Percentiles rank a stretch among this genome's conserved stretches.
These are phyloP conservation scores for Lojkania enalia DNA, from an alignment of 2,329 filamentous ascomycete species.

Conservation along the genomic window DNA sequence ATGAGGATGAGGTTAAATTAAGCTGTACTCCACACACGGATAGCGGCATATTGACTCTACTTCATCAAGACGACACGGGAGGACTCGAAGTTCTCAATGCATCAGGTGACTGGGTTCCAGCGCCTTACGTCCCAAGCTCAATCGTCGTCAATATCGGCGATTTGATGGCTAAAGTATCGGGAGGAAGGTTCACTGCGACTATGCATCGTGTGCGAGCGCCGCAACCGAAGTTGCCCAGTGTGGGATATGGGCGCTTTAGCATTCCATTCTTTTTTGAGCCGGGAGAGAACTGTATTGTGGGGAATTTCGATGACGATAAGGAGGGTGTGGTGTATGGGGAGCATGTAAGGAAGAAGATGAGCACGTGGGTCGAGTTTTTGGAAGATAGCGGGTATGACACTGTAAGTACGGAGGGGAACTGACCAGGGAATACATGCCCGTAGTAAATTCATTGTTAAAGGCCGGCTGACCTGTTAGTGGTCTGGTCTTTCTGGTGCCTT, in stretches of 20 bases:
- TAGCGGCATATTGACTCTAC: conserved; percentile 52
- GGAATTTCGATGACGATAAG: conserved; percentile 39
- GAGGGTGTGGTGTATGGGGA: conserved; percentile 46
- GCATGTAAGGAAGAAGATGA: conserved; percentile 51
- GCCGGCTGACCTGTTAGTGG: background rate
- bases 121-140: conserved; percentile 46
- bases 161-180: conserved; percentile 48
- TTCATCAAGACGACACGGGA: conserved; percentile 53
- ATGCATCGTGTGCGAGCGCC: conserved; percentile 48
- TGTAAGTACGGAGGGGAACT: conserved; percentile 13
- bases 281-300: conserved; percentile 47
- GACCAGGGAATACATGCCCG: too few relatives aligned
- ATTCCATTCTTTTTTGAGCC: conserved; percentile 56
- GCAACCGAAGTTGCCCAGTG: conserved; percentile 23
- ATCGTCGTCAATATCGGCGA: conserved; percentile 54
- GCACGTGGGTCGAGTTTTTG: conserved; percentile 50
- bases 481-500: background rate
- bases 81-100: conserved; percentile 53
- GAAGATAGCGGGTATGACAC: conserved; percentile 30
- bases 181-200: conserved; percentile 51
- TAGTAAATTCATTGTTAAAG: background rate
- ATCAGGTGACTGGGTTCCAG: conserved; percentile 47
- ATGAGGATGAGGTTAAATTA: conserved; percentile 21
- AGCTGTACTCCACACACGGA: conserved; percentile 49
- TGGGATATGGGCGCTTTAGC: conserved; percentile 43